These are phyloP conservation scores for Skeletonema costatum DNA, from an alignment of 108 stramenopile genomes.

Conservation along the genomic window DNA sequence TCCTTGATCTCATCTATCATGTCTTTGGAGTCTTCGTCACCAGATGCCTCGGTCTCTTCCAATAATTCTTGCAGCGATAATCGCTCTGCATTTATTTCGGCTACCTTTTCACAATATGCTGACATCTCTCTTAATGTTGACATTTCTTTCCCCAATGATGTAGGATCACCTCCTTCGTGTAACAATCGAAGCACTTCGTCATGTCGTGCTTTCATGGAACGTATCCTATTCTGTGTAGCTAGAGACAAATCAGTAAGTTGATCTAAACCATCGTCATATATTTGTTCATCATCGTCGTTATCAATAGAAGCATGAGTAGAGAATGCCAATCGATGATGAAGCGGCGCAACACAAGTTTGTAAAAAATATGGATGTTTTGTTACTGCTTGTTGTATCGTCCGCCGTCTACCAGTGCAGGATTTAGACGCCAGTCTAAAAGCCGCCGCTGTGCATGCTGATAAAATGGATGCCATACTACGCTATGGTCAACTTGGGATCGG, in stretches of 20 bases:
- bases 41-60: conserved; percentile 47
- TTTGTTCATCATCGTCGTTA: background rate
- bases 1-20: conserved; percentile 52
- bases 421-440: background rate
- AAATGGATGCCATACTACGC: background rate
- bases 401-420: background rate
- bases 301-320: background rate
- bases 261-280: conserved; percentile 11
- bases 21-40: conserved; percentile 56
- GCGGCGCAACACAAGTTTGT: background rate
- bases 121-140: conserved; percentile 52
- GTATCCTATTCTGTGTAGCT: conserved; percentile 45
- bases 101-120: conserved; percentile 41
- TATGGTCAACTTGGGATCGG: too few species aligned
- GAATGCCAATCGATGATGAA: background rate
- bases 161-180: conserved; percentile 46
- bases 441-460: background rate
- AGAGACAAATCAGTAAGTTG: conserved; percentile 23
- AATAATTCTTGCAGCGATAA: conserved; percentile 56
- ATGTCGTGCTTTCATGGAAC: conserved; percentile 57
- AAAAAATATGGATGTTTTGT: background rate
- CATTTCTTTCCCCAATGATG: conserved; percentile 68
- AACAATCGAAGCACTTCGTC: conserved; percentile 51
- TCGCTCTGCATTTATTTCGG: conserved; percentile 50
- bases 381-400: background rate